phyloP scores from a whole-genome alignment of 306 rosid species.

The Dryas alaskensis region DNA sequence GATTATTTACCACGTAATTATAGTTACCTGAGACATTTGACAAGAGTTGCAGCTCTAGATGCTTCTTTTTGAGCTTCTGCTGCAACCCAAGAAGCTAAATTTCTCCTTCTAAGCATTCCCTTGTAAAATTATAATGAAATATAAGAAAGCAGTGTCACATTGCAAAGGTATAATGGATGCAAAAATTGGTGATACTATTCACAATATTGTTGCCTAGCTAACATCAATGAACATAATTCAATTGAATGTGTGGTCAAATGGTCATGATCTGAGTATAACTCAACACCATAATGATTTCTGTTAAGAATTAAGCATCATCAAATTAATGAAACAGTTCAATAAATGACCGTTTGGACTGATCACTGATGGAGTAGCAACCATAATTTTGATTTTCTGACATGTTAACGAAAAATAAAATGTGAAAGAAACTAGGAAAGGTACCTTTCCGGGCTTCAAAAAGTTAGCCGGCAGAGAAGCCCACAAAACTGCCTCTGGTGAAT shows the following conservation, averaged over 20 bases:
- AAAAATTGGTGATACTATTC: not conserved
- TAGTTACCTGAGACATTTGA: conserved; percentile 72
- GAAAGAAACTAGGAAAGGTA: conserved; percentile 25
- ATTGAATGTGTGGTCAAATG: too few species aligned
- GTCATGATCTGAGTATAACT: too few species aligned
- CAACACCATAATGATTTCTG: too few species aligned
- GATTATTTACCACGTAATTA: not conserved
- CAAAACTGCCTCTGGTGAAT: conserved; percentile 39
- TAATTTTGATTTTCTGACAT: not conserved
- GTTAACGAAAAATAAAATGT: not conserved
- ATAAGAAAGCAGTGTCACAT: conserved; percentile 15
- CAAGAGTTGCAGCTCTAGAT: conserved; percentile 57
- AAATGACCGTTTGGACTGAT: not conserved
- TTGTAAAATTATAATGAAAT: conserved; percentile 36
- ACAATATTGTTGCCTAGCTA: not conserved
- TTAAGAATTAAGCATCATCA: too few species aligned
- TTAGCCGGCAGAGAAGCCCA: conserved; percentile 72
- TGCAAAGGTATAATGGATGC: not conserved
- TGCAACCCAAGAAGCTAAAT: conserved; percentile 71
- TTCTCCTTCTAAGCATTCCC: conserved; percentile 83
- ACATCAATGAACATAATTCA: not conserved
- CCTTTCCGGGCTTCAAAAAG: conserved; percentile 77
- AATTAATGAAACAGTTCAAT: too few species aligned
- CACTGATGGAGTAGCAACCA: not conserved
- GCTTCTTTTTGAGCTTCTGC: conserved; percentile 91